Base-by-base conservation (phyloP, 768 basidiomycete species). In the Xerocomellus chrysenteron region DNA sequence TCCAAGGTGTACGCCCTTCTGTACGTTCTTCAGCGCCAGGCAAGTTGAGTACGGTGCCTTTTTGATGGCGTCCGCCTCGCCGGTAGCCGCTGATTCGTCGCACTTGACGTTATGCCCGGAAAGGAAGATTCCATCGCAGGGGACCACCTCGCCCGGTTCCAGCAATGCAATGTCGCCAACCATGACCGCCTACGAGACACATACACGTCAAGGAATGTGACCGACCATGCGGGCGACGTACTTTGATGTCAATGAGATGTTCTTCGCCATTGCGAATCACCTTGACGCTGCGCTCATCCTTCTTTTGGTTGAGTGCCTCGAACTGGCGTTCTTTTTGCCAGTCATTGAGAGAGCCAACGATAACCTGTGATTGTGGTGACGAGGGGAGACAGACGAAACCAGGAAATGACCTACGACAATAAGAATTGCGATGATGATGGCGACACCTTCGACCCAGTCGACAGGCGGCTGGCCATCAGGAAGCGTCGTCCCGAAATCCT, bases 291-390 rank as follows among this genome's bases (percentile, higher is more conserved):
- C 97, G 90, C 63, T 96, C 97, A 54, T 98, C 96, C 73, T 96
- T 96, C 74, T 95, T 90, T 63, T 90, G 91, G 67, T 98, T 98
- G 41, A 99, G 82, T 19, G 78, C 79, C 65, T 88, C 86, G 78
- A 99, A 99, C 74, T 98, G 97, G 2, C 87, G 86, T 72, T 99
- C 97, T 73, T 98, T 98, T 73, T 98, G 94, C 89, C 92, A 99
- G 73, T 99, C 97, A 66, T 98, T 98, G 43, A 98, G 62, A 13
- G 94, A 94, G 32, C 96, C 96, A 54, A 99, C 96, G 42, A 93
- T 65, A 55, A 92, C 87, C 88, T 90, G 57, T 2, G 32, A 36
- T 24, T n/a, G 17, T 16, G 37, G 30, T 62, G n/a, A 54, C 12
- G 30, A 48, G 16, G 50, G 8, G 39, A 43, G 1, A n/a, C 1